Base-by-base conservation (phyloP, 2,329 filamentous ascomycete species). In the Dothideomycetidae sp. region DNA sequence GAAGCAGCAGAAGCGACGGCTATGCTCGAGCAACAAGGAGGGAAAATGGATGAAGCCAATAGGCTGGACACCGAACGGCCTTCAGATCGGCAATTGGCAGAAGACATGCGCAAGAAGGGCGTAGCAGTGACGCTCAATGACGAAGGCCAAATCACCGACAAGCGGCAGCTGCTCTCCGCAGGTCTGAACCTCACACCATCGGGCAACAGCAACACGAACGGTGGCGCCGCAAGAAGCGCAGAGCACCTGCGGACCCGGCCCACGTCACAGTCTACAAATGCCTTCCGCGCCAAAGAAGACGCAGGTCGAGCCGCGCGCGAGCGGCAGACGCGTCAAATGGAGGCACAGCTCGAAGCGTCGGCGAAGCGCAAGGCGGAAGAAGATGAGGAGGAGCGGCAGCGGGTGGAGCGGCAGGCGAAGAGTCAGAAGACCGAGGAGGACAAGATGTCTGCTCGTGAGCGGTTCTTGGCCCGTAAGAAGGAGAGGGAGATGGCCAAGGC, bases 101-200 rank as follows among this genome's bases (percentile, higher is more conserved):
- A 63, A 33, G 76, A 81, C 49, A 67, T 84, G 36, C 78, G 77
- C 37, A 68, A 71, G 28, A 73, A 66, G 46, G 71, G 70, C 16
- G 62, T 65, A 63, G 44, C 75, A 61, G 70, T 90, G 28, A 70
- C 74, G 5, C 59, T 88, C 49, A 88, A 88, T 50, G 82, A 90
- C 43, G 82, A 90, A 28, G 82, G 82, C 0, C 74, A 86, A 52
- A 76, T 90, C 2, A 78, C 83, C 16, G 82, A 92, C 54, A 88
- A 85, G 63, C 68, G 81, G n/a, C 77, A 90, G 54, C 63, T 90
- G 5, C 68, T 92, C 5, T 69, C 64, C 32, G 78, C 81, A 5
- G 82, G 82, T 16, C 66, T 92, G 36, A 92, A 92, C 49, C 60
- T 90, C 12, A 68, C 69, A 34, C 63, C 41, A 36, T 33, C 29